phyloP scores from a whole-genome alignment of 495 filamentous ascomycete species.

The Pyrenula massariospora region DNA sequence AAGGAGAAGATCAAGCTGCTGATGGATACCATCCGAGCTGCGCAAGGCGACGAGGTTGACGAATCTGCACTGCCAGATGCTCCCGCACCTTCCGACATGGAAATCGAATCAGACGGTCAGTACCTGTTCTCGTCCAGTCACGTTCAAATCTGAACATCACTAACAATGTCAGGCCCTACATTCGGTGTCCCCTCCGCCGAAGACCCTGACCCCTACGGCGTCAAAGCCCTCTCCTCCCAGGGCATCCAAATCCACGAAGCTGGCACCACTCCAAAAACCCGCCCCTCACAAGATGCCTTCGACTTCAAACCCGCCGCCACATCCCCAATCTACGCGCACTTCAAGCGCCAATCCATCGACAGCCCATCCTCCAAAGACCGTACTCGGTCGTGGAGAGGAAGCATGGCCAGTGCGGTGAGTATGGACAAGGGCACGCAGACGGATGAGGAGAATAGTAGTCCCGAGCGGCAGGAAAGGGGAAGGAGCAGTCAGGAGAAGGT shows the following conservation, averaged over 20 bases:
- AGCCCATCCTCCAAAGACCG: constrained; percentile 27
- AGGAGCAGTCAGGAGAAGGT: neutral
- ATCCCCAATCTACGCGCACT: constrained; percentile 64
- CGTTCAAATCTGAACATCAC: neutral
- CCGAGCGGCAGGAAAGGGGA: constrained; percentile 15
- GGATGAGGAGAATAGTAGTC: constrained; percentile 36
- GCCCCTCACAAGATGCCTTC: constrained; percentile 64
- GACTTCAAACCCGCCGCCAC: constrained; percentile 65
- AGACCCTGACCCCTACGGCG: constrained; percentile 81
- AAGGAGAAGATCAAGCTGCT: constrained; percentile 50
- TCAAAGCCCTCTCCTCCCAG: constrained; percentile 71
- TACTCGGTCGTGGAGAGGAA: constrained; percentile 51
- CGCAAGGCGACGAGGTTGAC: constrained; percentile 69
- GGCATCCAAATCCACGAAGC: constrained; percentile 82
- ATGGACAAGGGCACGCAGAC: constrained; percentile 49
- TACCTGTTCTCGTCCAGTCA: neutral
- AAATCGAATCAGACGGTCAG: constrained; percentile 33
- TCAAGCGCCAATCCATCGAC: constrained; percentile 58
- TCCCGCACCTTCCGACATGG: constrained; percentile 58
- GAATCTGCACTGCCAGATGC: constrained; percentile 30
- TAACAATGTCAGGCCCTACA: constrained; percentile 9
- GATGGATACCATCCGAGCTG: constrained; percentile 71
- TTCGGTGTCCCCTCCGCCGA: constrained; percentile 68
- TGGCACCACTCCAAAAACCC: constrained; percentile 42
- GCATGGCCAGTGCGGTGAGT: constrained; percentile 47